Evolutionary conservation across 768 basidiomycete species (phyloP), one percentile per base, ranked within the genome.

Genomic region (Naganishia vishniacii): DNA sequence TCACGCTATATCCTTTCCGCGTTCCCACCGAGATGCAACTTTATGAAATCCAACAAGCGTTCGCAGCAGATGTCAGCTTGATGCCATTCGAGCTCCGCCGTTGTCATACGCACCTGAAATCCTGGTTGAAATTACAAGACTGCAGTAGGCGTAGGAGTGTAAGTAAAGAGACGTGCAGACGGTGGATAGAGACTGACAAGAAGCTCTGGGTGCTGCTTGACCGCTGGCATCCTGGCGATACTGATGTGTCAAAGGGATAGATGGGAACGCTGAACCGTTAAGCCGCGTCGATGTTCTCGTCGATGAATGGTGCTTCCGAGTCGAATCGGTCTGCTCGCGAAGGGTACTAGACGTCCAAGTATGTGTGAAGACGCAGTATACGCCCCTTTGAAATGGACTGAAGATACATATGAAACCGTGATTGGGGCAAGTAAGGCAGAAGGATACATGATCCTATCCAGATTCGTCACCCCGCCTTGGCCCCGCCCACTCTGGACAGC

Each of bases 1-100:
- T 91, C 77, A 99, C 94, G 70, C 87, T 89, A 74, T 98, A 99
- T 0, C 95, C 95, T 76, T 88, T 91, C 68, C 88, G 84, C 37
- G 94, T 94, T 0, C 94, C 95, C 18, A 97, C 88, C 3, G 91
- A 91, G 65, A 98, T 85, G 75, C 93, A 97, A 32, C 62, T 63
- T 68, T 88, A 11, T 79, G n/a, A n/a, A n/a, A n/a, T n/a, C 64
- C 18, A 0, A 53, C 31, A 29, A 20, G 34, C 86, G 63, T 28
- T 28, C 23, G 26, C 62, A 64, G 15, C 7, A 15, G 34, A 37
- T 7, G 34, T 37, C 34, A 37, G 34, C 34, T 15, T 37, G 15
- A 37, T 15, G 34, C 34, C 34, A 15, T 37, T 37, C 34, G 7
- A 7, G 8, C 15, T 7, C 8, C 34, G 34, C 34, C 34, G 7